A percentile compares a stretch with the other conserved stretches of the same genome.
Conservation (phyloP, 106 monocot species). For the Triglochin maritima region DNA sequence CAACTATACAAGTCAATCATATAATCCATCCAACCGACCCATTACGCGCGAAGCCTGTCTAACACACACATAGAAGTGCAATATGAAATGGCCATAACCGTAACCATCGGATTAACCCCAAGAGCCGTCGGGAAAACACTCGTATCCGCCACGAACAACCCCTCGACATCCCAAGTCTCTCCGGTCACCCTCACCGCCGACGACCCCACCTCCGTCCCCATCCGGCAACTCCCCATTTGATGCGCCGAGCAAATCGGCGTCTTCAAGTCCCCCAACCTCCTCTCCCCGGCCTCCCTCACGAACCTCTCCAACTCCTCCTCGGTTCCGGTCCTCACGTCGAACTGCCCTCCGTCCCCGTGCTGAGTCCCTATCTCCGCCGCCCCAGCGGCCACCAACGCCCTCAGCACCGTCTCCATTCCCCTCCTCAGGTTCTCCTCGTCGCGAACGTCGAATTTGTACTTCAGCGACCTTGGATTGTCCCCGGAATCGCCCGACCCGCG, state of each 20-base stretch:
- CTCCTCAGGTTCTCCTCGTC: constrained; percentile 10
- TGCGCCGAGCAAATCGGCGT: constrained; percentile 21
- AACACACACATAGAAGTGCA: constrained; percentile 12
- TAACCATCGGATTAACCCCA: constrained; percentile 26
- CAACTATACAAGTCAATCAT: too few relatives aligned
- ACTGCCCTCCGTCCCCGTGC: constrained; percentile 10
- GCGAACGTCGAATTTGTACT: background rate
- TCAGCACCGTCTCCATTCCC: constrained; percentile 16
- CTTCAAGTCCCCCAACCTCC: constrained; percentile 8
- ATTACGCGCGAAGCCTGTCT: too few relatives aligned
- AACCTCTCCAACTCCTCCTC: constrained; percentile 10
- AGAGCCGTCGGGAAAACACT: constrained; percentile 22
- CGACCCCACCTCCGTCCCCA: constrained; percentile 7
- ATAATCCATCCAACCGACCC: too few relatives aligned
- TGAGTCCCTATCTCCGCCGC: constrained; percentile 21
- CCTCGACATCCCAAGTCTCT: constrained; percentile 26
- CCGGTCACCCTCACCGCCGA: constrained; percentile 11
- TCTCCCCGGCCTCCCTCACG: constrained; percentile 4
- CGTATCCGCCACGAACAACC: constrained; percentile 22
- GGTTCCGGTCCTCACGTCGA: constrained; percentile 10
- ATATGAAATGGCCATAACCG: constrained; percentile 17
- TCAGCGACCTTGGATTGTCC: constrained; percentile 4
- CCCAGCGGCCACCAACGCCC: constrained; percentile 19
- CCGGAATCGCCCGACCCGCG: constrained; percentile 1
- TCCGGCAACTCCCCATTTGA: constrained; percentile 29